Conservation (phyloP, 345 rosid genomes). For the Citrus glauca region DNA sequence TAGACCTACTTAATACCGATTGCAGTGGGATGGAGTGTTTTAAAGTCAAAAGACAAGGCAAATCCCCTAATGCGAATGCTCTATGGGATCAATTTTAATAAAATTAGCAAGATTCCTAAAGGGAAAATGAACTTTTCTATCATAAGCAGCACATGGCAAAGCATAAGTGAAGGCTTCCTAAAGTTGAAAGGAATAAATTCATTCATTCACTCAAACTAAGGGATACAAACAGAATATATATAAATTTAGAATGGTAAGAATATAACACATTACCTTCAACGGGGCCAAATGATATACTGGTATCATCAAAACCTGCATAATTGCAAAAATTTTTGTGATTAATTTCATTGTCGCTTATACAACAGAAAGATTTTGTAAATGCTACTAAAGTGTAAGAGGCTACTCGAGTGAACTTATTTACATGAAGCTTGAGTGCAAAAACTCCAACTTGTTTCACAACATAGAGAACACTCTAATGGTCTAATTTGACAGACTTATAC, state of each 20-base stretch:
- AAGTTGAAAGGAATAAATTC: background rate
- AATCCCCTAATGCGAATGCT: background rate
- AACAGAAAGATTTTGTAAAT: background rate
- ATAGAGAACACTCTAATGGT: background rate
- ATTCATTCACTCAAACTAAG: background rate
- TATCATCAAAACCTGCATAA: constrained; percentile 83
- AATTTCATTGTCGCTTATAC: background rate
- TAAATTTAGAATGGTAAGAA: constrained; percentile 16
- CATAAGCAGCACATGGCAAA: background rate
- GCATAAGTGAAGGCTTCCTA: background rate
- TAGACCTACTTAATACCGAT: background rate
- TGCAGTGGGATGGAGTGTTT: background rate
- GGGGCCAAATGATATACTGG: constrained; percentile 82
- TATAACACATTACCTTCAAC: constrained; percentile 66
- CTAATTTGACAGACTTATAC: no score
- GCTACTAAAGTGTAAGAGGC: background rate
- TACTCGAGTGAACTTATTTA: constrained; percentile 1
- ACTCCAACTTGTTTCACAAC: background rate
- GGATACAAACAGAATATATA: constrained; percentile 14
- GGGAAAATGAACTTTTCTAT: background rate
- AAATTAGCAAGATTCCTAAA: background rate
- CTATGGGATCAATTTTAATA: background rate
- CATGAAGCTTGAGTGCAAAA: background rate
- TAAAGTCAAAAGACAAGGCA: background rate
- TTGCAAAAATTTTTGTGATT: constrained; percentile 11